Base-by-base conservation (phyloP, 768 basidiomycete species). In the Clathrus columnatus region DNA sequence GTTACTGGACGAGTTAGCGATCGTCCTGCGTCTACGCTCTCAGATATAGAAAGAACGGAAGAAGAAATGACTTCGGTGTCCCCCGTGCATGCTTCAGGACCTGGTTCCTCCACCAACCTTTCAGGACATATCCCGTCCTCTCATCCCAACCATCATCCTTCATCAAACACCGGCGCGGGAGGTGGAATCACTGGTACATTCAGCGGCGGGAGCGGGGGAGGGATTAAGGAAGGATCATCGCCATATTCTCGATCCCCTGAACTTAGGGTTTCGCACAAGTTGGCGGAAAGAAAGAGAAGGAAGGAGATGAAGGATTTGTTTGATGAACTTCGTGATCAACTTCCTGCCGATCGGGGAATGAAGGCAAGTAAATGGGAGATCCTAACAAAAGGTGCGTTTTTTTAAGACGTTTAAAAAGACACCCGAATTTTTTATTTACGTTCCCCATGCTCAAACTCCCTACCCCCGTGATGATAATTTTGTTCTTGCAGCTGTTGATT, bases 291-390 rank as follows among this genome's bases (percentile, higher is more conserved):
- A 58, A 97, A 98, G 70, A 73, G 96, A 62, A 78, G 96, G 69
- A 97, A 95, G 71, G 96, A 99, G 72, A 99, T 99, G 96, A 96
- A 96, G 67, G 94, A 97, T 57, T 69, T 99, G 44, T 98, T 98
- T 65, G 96, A 99, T 62, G 96, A 99, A 68, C 72, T 99, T 60
- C 80, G 92, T 56, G 94, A 96, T 68, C 83, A 90, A 63, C 73
- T 99, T 23, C 96, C 96, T 1, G 85, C 86, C 50, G 92, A 92
- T 72, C 81, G 87, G 51, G 92, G 87, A 43, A 89, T 93, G 84
- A 98, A 98, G 67, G 87, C 91, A 18, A 93, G 90, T 72, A 99
- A 99, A 72, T 98, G 95, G 96, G 96, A 99, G 73, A 97, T 97
- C 59, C 72, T 99, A 29, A 94, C 85, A 70, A 95, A 96, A 83